Conservation (phyloP, 2,329 filamentous ascomycete species). For the Colletotrichum somersetense region DNA sequence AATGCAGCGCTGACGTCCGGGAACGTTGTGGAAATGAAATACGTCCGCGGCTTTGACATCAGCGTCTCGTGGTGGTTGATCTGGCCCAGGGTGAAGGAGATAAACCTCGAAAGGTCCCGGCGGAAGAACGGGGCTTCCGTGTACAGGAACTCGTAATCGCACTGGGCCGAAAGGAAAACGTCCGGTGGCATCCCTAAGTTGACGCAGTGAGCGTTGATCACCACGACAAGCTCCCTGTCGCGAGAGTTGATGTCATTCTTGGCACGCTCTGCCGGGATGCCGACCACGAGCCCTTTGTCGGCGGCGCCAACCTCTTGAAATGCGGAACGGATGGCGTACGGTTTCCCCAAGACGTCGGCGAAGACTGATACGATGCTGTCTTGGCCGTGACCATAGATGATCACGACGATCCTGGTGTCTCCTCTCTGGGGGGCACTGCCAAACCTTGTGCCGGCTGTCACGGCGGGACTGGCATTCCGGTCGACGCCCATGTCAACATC, state of each 20-base stretch:
- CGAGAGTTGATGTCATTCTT: conserved; percentile 69
- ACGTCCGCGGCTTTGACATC: conserved; percentile 82
- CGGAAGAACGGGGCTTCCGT: conserved; percentile 78
- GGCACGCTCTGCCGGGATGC: conserved; percentile 70
- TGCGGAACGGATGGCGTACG: conserved; percentile 69
- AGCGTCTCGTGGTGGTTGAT: conserved; percentile 82
- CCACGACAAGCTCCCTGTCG: conserved; percentile 70
- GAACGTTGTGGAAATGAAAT: conserved; percentile 90
- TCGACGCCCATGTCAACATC: conserved; percentile 52
- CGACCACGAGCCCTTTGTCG: conserved; percentile 75
- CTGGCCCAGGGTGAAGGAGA: conserved; percentile 84
- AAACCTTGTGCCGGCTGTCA: conserved; percentile 55
- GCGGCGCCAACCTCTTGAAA: conserved; percentile 66
- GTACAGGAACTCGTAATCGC: conserved; percentile 91
- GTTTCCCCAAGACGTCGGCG: conserved; percentile 83
- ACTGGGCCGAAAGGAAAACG: conserved; percentile 72
- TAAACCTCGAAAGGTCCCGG: conserved; percentile 81
- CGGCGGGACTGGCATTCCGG: conserved; percentile 51
- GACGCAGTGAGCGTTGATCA: conserved; percentile 83
- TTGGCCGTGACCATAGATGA: conserved; percentile 79
- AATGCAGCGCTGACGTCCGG: conserved; percentile 86
- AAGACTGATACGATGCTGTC: conserved; percentile 81
- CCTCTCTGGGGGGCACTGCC: conserved; percentile 63
- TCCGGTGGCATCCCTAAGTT: conserved; percentile 79
- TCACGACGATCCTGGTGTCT: conserved; percentile 71